A percentile compares a stretch with the other conserved stretches of the same genome.
phyloP scores from a whole-genome alignment of 2,329 filamentous ascomycete genomes.

The Monilinia vaccinii-corymbosi region DNA sequence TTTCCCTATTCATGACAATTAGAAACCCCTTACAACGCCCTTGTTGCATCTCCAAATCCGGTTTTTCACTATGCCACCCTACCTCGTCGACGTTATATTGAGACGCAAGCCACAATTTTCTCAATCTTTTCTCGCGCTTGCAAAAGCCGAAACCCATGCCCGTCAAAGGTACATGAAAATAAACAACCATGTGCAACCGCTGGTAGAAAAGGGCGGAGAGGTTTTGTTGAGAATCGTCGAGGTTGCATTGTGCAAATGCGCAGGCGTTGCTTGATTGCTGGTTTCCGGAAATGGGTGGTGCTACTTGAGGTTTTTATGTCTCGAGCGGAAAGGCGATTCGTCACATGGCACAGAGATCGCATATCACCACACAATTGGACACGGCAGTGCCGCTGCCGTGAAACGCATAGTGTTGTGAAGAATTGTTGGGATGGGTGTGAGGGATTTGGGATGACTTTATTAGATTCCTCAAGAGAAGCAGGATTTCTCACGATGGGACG shows the following conservation, averaged over 20 bases:
- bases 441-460: not conserved
- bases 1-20: not conserved
- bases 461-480: not conserved
- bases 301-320: slow-evolving; percentile 4
- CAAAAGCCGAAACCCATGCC: not conserved
- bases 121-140: too few relatives aligned
- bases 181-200: not conserved
- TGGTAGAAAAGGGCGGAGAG: not conserved
- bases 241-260: not conserved
- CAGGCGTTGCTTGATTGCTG: not conserved
- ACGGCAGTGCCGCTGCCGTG: slow-evolving; percentile 10
- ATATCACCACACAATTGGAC: slow-evolving; percentile 4
- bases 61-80: not conserved
- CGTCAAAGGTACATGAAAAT: slow-evolving; percentile 3
- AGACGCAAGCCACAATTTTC: not conserved
- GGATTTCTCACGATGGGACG: not conserved
- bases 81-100: slow-evolving; percentile 5
- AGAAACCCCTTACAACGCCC: not conserved
- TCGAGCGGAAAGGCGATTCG: slow-evolving; percentile 8
- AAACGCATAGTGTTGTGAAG: not conserved
- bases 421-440: not conserved
- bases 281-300: not conserved
- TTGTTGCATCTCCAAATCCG: not conserved
- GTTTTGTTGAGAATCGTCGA: not conserved
- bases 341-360: slow-evolving; percentile 13